These are phyloP conservation scores for Bothriochloa decipiens DNA, from an alignment of 176 grass and related monocot genomes.

Conservation along the genomic window DNA sequence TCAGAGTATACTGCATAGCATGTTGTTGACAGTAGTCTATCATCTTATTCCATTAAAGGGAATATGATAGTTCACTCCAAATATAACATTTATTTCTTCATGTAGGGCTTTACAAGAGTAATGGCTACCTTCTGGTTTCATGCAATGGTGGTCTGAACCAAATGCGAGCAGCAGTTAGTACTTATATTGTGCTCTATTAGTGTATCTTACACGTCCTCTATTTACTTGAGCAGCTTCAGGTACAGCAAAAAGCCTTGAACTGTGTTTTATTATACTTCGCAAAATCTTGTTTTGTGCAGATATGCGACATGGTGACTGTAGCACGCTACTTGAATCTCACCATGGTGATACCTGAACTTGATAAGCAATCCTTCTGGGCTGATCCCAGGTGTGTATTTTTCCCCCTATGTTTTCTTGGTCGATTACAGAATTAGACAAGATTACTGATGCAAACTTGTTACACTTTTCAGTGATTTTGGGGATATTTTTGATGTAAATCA, in stretches of 20 bases:
- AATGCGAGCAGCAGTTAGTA: constrained; percentile 89
- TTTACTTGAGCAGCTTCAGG: constrained; percentile 5
- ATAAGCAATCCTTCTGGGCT: constrained; percentile 99
- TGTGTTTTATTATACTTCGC: constrained; percentile 24
- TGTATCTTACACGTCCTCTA: constrained; percentile 13
- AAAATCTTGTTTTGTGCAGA: constrained; percentile 61
- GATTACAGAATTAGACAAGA: neutral
- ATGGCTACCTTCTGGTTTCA: constrained; percentile 85
- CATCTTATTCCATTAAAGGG: neutral
- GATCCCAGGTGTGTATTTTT: constrained; percentile 79
- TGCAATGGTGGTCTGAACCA: constrained; percentile 98
- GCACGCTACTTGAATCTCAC: constrained; percentile 93
- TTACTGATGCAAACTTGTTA: constrained; percentile 27
- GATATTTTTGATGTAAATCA: constrained; percentile 92
- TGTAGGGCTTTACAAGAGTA: constrained; percentile 85
- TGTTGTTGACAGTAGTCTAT: constrained; percentile 25
- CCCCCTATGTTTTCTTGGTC: constrained; percentile 9
- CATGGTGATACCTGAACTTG: constrained; percentile 92
- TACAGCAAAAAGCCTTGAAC: constrained; percentile 3
- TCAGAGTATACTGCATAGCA: neutral
- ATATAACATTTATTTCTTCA: constrained; percentile 19
- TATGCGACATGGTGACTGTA: constrained; percentile 94
- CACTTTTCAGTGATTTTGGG: constrained; percentile 78
- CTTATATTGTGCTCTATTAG: neutral
- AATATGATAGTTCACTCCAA: constrained; percentile 27